These are phyloP conservation scores for Marasmius fiardii DNA, from an alignment of 1,284 basidiomycete species.

Conservation along the genomic window DNA sequence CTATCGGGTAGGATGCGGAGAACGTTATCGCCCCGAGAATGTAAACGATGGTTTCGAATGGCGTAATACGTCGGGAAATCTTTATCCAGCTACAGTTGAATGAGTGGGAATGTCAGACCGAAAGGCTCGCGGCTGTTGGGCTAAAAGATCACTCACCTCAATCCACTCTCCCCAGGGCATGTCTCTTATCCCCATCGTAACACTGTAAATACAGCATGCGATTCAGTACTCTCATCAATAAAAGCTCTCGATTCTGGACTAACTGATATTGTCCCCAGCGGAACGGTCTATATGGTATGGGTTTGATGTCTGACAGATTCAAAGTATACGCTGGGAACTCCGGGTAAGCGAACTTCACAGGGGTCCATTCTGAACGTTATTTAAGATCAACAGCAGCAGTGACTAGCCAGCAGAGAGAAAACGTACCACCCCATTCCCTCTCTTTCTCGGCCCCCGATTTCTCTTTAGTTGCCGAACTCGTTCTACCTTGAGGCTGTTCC, in stretches of 20 bases:
- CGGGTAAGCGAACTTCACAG: constrained; percentile 51
- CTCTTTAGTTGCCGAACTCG: neutral
- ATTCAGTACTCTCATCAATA: constrained; percentile 5
- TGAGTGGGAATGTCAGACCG: neutral
- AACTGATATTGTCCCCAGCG: constrained; percentile 61
- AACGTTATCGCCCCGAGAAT: constrained; percentile 11
- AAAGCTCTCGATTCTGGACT: constrained; percentile 21
- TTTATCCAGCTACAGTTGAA: constrained; percentile 9
- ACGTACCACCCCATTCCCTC: constrained; percentile 12
- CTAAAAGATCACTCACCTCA: constrained; percentile 38
- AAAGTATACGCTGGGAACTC: constrained; percentile 35
- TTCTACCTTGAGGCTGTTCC: neutral
- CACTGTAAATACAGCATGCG: constrained; percentile 30
- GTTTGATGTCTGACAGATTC: constrained; percentile 41
- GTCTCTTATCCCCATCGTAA: constrained; percentile 68
- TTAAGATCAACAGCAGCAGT: neutral
- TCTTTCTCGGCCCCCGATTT: neutral
- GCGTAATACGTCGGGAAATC: constrained; percentile 10
- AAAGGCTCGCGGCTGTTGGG: neutral
- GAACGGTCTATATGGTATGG: constrained; percentile 63
- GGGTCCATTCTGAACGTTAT: constrained; percentile 47
- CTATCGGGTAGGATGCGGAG: constrained; percentile 30
- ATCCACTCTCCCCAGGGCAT: constrained; percentile 72
- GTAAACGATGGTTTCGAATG: constrained; percentile 13
- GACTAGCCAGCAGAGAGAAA: neutral